These are phyloP conservation scores for Diaporthe australafricana DNA, from an alignment of 2,329 filamentous ascomycete genomes.

Conservation along the genomic window DNA sequence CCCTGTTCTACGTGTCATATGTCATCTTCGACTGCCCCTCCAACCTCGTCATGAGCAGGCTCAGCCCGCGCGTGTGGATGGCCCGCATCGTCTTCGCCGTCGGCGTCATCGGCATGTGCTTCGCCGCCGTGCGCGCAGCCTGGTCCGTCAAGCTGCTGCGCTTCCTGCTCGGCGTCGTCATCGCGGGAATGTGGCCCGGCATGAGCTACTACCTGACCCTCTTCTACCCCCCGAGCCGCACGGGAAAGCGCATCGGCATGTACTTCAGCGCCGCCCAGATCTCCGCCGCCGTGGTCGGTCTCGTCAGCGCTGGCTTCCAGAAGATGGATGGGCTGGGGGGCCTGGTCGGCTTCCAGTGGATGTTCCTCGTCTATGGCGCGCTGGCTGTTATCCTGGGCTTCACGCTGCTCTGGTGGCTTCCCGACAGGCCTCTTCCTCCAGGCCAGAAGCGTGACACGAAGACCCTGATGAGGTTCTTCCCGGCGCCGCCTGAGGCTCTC, in stretches of 20 bases:
- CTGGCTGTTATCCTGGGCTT: conserved; percentile 79
- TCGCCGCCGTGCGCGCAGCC: conserved; percentile 82
- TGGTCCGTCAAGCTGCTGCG: conserved; percentile 93
- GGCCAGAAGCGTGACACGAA: conserved; percentile 67
- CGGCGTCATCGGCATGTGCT: conserved; percentile 84
- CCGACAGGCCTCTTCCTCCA: conserved; percentile 82
- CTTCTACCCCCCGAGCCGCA: conserved; percentile 89
- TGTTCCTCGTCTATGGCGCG: conserved; percentile 90
- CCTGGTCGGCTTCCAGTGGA: conserved; percentile 88
- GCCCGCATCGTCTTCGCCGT: conserved; percentile 90
- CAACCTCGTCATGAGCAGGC: conserved; percentile 86
- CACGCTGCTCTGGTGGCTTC: conserved; percentile 87
- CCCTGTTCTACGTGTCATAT: conserved; percentile 93
- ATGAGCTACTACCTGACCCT: conserved; percentile 94
- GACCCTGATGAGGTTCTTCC: conserved; percentile 73
- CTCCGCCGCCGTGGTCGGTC: conserved; percentile 87
- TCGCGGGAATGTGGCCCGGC: conserved; percentile 94
- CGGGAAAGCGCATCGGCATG: conserved; percentile 87
- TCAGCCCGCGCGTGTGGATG: conserved; percentile 92
- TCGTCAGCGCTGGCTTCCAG: conserved; percentile 92
- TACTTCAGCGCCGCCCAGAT: conserved; percentile 93
- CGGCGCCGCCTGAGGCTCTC: conserved; percentile 76
- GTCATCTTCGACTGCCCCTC: conserved; percentile 90
- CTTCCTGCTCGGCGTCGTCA: conserved; percentile 86
- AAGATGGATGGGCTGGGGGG: conserved; percentile 85